Base-by-base conservation (phyloP, 257 asterid genomes). In the Gentiana dahurica region DNA sequence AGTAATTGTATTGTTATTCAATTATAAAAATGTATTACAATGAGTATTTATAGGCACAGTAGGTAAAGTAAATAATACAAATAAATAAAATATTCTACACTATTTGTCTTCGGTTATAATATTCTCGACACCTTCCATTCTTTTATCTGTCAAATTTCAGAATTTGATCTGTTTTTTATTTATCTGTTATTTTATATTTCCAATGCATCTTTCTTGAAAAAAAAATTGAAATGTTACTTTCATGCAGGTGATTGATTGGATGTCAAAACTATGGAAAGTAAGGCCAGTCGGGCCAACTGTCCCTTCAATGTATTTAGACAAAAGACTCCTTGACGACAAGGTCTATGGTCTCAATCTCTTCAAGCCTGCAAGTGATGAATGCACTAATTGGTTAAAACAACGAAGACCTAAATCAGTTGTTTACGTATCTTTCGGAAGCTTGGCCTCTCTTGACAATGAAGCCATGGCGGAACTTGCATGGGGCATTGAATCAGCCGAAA, bases 281-380 rank as follows among this genome's bases (percentile, higher is more conserved):
- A 66, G 48, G 53, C 44, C 71, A 47, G 47, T 65, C 4, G 76
- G 75, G 1, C 75, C 75, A 35, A 9, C 62, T 4, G 48, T 70
- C 48, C 71, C 75, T 15, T 70, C 75, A 1, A 37, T 70, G 68
- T 70, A 70, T 51, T 34, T 70, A 36, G 75, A 70, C 67, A 70
- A 55, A 57, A 37, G 62, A 10, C 44, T 71, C 3, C 45, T 52
- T 55, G 71, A 43, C n/a, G 72, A 71, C 65, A 66, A 46, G 24
- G 53, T 56, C 6, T 71, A 64, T 12, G 75, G 61, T 11, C 35
- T 65, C 32, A 65, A 61, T 55, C 33, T 65, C 4, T 60, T 55
- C 63, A 48, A 70, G 41, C 65, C 67, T 1, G 46, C 55, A 36
- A 36, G 13, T 51, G 70, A 65, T 38, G 45, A 11, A 24, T 64